These are phyloP conservation scores for Macadamia integrifolia DNA, from an alignment of 164 flowering plant genomes.

Conservation along the genomic window DNA sequence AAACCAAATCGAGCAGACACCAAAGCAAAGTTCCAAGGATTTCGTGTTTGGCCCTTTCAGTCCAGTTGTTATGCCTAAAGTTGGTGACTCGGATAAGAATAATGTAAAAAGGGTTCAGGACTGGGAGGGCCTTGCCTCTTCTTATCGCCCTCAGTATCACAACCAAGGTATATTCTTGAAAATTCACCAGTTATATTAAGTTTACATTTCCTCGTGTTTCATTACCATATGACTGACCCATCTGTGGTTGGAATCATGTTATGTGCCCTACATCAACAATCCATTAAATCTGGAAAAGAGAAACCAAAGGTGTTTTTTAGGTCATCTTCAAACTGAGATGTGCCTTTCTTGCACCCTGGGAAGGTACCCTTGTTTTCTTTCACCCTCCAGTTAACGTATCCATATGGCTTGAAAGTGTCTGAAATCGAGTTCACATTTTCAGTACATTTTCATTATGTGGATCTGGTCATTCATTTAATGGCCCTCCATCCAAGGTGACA, in stretches of 20 bases:
- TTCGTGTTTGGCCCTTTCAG: slow-evolving; percentile 85
- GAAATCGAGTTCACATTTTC: too few relatives aligned
- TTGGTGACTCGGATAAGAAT: slow-evolving; percentile 18
- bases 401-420: too few relatives aligned
- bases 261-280: too few relatives aligned
- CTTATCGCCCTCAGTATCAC: slow-evolving; percentile 70
- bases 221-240: too few relatives aligned
- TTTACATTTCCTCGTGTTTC: too few relatives aligned
- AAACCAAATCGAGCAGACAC: slow-evolving; percentile 19
- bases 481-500: too few relatives aligned
- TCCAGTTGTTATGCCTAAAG: slow-evolving; percentile 39
- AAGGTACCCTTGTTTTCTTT: neutral
- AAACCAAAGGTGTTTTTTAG: neutral
- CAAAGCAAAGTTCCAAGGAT: slow-evolving; percentile 28
- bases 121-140: slow-evolving; percentile 59
- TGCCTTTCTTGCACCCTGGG: neutral
- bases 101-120: slow-evolving; percentile 33
- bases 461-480: too few relatives aligned
- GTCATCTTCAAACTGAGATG: neutral
- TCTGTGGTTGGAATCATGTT: too few relatives aligned
- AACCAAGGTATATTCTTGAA: slow-evolving; percentile 62
- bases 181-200: too few relatives aligned
- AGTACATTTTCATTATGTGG: too few relatives aligned
- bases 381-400: too few relatives aligned
- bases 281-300: neutral